phyloP scores from a whole-genome alignment of 2,329 filamentous ascomycete genomes.

The Arthrocladium fulminans region DNA sequence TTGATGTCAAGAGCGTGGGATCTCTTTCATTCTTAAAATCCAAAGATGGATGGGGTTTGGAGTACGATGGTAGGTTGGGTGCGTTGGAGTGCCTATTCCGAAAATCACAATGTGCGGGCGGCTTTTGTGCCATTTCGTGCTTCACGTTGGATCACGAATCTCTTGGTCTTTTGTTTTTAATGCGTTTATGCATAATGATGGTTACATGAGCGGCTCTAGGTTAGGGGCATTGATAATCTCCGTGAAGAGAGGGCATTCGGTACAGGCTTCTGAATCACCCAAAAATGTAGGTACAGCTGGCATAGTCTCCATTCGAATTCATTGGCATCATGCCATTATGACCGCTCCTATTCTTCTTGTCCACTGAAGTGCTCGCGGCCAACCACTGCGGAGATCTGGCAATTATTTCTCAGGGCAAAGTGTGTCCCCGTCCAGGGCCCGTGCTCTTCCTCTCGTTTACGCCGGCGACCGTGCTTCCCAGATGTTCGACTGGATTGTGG shows the following conservation, averaged over 20 bases:
- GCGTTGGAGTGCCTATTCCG: too few relatives aligned
- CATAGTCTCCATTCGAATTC: too few relatives aligned
- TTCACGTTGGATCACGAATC: background rate
- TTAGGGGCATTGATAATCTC: background rate
- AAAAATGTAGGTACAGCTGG: too few relatives aligned
- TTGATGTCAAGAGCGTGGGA: constrained; percentile 91
- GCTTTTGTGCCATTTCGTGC: background rate
- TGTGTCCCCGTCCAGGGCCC: too few relatives aligned
- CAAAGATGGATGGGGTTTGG: background rate
- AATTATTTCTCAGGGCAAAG: too few relatives aligned
- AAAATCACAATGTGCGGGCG: background rate
- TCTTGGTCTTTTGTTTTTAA: background rate
- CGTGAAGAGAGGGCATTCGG: background rate
- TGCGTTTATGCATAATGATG: constrained; percentile 6
- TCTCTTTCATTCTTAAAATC: constrained; percentile 77
- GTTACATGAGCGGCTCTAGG: background rate
- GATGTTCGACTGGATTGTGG: too few relatives aligned
- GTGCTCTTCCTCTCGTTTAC: too few relatives aligned
- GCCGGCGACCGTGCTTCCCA: too few relatives aligned
- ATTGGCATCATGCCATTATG: too few relatives aligned
- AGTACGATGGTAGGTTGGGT: background rate
- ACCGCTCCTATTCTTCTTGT: too few relatives aligned
- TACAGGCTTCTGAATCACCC: background rate
- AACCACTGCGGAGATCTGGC: too few relatives aligned
- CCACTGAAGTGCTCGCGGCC: too few relatives aligned